A percentile compares a stretch with the other conserved stretches of the same genome.
These are phyloP conservation scores for Oenanthe sinensis DNA, from an alignment of 129 eudicot species.

Conservation along the genomic window DNA sequence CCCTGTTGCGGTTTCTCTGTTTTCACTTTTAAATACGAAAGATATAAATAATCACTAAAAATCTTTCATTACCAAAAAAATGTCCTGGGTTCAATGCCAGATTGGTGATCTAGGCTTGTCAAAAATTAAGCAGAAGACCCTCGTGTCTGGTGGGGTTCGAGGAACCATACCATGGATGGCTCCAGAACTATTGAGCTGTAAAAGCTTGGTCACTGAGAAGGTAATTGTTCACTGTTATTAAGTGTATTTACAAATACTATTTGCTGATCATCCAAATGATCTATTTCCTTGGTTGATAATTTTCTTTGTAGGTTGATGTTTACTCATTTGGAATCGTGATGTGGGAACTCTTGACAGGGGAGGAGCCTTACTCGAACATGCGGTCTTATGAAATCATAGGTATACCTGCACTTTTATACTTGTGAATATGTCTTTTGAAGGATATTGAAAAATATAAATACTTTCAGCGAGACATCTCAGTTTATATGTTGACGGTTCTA, in stretches of 20 bases:
- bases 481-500: neutral
- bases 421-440: neutral
- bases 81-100: slow-evolving; percentile 12
- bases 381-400: slow-evolving; percentile 30
- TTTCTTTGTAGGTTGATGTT: slow-evolving; percentile 28
- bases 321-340: slow-evolving; percentile 39
- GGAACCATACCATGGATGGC: slow-evolving; percentile 43
- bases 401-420: neutral
- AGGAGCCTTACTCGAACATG: slow-evolving; percentile 33
- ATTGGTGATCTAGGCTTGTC: slow-evolving; percentile 41
- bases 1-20: neutral
- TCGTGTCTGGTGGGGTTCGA: slow-evolving; percentile 38
- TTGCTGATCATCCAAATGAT: neutral
- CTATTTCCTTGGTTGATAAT: slow-evolving; percentile 1
- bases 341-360: slow-evolving; percentile 42
- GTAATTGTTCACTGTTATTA: slow-evolving; percentile 3
- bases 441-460: neutral
- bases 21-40: neutral
- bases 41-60: neutral
- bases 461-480: neutral
- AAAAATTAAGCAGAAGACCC: slow-evolving; percentile 29
- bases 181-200: slow-evolving; percentile 27
- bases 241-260: neutral
- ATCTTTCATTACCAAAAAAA: neutral
- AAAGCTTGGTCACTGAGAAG: slow-evolving; percentile 32